A percentile compares a stretch with the other conserved stretches of the same genome.
phyloP scores from a whole-genome alignment of 495 filamentous ascomycete genomes.

The Penicillium manginii region DNA sequence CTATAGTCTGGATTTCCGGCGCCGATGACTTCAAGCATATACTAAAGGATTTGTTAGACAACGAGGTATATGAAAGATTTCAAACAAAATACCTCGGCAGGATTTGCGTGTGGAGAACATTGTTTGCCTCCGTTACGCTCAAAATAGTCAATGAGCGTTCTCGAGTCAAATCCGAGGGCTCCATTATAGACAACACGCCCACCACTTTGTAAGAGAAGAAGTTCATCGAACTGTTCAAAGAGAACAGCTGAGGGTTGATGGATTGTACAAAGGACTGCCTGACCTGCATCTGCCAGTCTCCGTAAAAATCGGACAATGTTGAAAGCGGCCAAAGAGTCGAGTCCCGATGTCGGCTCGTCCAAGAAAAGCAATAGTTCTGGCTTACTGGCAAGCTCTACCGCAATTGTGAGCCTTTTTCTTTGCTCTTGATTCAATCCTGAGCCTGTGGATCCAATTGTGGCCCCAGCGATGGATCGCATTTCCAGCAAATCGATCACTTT shows the following conservation, averaged over 20 bases:
- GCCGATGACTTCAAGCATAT: conserved; percentile 70
- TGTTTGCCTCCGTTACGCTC: conserved; percentile 62
- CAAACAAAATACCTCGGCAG: conserved; percentile 54
- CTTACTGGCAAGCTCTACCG: conserved; percentile 70
- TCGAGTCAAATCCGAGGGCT: conserved; percentile 57
- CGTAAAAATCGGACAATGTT: conserved; percentile 68
- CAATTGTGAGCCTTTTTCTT: conserved; percentile 68
- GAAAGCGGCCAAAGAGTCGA: conserved; percentile 67
- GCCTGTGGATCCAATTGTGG: conserved; percentile 57
- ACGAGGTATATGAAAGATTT: neutral
- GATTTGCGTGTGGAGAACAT: conserved; percentile 61
- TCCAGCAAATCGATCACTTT: conserved; percentile 63
- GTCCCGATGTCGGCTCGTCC: conserved; percentile 79
- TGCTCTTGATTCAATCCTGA: conserved; percentile 63
- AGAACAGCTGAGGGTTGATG: conserved; percentile 77
- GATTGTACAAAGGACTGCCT: conserved; percentile 79
- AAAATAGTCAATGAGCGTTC: conserved; percentile 63
- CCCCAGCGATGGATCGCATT: conserved; percentile 60
- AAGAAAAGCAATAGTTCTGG: conserved; percentile 71
- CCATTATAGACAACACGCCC: conserved; percentile 77
- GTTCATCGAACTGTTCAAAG: conserved; percentile 74
- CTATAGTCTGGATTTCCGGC: conserved; percentile 65
- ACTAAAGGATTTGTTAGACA: conserved; percentile 30
- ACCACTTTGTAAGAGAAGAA: conserved; percentile 70
- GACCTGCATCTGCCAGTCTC: conserved; percentile 68